Evolutionary conservation across 2,329 filamentous ascomycete species (phyloP).

Genomic region (Ceratocystis colombiana): DNA sequence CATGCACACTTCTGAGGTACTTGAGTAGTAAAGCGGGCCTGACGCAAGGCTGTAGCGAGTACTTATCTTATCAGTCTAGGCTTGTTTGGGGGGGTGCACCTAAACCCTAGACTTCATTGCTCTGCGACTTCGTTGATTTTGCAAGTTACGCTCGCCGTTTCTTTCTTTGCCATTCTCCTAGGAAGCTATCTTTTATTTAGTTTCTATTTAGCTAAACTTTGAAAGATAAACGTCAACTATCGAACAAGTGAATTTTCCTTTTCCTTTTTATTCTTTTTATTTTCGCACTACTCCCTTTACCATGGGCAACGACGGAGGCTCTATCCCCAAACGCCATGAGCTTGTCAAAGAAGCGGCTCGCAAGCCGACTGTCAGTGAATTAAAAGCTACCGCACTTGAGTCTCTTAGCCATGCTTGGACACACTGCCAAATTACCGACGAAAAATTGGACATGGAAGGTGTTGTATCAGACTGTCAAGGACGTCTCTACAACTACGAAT

Average conservation of each 20-base stretch:
- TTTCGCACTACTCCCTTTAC: constrained; percentile 24
- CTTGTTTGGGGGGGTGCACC: neutral
- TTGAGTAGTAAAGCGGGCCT: neutral
- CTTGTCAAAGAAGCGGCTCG: constrained; percentile 90
- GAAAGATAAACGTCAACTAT: no score
- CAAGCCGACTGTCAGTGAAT: constrained; percentile 67
- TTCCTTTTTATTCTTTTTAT: neutral
- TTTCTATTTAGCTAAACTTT: no score
- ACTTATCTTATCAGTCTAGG: constrained; percentile 10
- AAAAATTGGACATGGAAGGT: constrained; percentile 56
- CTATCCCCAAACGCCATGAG: constrained; percentile 89
- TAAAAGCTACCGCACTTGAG: constrained; percentile 81
- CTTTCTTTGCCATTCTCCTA: no score
- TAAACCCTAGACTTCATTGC: neutral
- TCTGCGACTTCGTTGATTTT: neutral
- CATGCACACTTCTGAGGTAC: constrained; percentile 3
- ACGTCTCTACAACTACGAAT: constrained; percentile 88
- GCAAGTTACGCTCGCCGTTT: no score
- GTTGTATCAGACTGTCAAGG: constrained; percentile 79
- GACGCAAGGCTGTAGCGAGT: neutral
- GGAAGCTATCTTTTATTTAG: no score
- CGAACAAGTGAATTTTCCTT: neutral
- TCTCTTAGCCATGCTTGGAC: constrained; percentile 79
- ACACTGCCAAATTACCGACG: constrained; percentile 75
- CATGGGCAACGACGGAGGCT: constrained; percentile 98